Conservation (phyloP, 148 eudicot genomes). For the Camellia lanceoleosa region DNA sequence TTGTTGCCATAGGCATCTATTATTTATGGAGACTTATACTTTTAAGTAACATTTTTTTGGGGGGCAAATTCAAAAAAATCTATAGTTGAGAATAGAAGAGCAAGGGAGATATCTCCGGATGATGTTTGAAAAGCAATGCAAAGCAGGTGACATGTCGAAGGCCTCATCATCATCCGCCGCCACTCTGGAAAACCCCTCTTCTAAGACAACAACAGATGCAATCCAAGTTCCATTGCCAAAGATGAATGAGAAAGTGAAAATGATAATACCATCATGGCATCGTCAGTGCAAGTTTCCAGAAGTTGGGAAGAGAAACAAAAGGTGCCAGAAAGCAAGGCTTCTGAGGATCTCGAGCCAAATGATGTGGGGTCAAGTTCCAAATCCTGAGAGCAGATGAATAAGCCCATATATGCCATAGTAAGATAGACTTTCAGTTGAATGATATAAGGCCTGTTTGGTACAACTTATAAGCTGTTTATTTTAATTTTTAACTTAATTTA, state of each 20-base stretch:
- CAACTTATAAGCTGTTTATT: no score
- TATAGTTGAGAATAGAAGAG: slow-evolving; percentile 88
- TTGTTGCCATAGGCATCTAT: no score
- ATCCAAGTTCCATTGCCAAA: slow-evolving; percentile 27
- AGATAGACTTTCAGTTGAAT: background rate
- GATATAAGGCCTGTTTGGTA: no score
- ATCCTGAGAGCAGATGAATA: slow-evolving; percentile 4
- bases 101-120: slow-evolving; percentile 82
- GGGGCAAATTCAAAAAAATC: slow-evolving; percentile 78
- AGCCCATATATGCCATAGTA: background rate
- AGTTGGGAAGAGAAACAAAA: slow-evolving; percentile 30
- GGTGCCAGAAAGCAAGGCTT: slow-evolving; percentile 14
- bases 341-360: slow-evolving; percentile 20
- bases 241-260: slow-evolving; percentile 20
- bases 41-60: background rate
- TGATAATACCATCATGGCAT: slow-evolving; percentile 26
- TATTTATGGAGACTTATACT: background rate
- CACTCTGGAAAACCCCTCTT: slow-evolving; percentile 32
- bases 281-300: slow-evolving; percentile 26
- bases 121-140: slow-evolving; percentile 84
- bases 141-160: slow-evolving; percentile 40
- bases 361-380: slow-evolving; percentile 22
- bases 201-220: slow-evolving; percentile 22
- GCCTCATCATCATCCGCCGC: slow-evolving; percentile 24
- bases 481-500: no score